Base-by-base conservation (phyloP, 2,329 filamentous ascomycete species). In the Diaporthe citrichinensis region DNA sequence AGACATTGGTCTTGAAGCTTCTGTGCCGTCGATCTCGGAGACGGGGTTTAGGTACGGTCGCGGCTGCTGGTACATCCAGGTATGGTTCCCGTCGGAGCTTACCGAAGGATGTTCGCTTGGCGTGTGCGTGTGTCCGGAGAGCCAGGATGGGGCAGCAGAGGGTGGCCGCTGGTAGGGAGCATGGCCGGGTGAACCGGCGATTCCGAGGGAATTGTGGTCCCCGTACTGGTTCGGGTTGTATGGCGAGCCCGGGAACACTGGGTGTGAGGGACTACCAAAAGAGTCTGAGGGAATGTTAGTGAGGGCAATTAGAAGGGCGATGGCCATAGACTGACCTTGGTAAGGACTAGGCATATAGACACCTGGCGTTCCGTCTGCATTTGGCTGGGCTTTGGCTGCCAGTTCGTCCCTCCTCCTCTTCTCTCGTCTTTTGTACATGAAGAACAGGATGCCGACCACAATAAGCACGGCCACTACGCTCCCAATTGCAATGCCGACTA, bases 401-500 rank as follows among this genome's bases (percentile, higher is more conserved):
- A 67, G 17, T n/a, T 55, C 57, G 1, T 36, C 25, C 12, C 36
- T 41, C 36, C 25, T 67, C 53, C 17, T 69, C 28, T 53, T 73
- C 36, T 53, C 49, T 5, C 46, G 55, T 8, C 75, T 67, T 14
- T 46, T 57, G 31, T 71, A 71, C 6, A 65, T 25, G 1, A 71
- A 34, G 39, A 75, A 75, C 4, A 71, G 20, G 7, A 75, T 3
- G 1, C 68, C 67, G 1, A 57, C 75, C 0, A 69, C 46, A 6
- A 73, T 69, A 25, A 79, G 14, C 10, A 78, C 73, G 0, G 76
- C 49, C 4, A 77, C 6, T 15, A 69, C 74, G 28, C 49, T 68
- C 0, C 77, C 77, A 34, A 77, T 61, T 1, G 75, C 74, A 44
- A 80, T 78, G 5, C 79, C 79, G 1, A 68, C 76, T 10, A 78